phyloP scores from a whole-genome alignment of 2,329 filamentous ascomycete species.

The Ceratocystiopsis sp. region DNA sequence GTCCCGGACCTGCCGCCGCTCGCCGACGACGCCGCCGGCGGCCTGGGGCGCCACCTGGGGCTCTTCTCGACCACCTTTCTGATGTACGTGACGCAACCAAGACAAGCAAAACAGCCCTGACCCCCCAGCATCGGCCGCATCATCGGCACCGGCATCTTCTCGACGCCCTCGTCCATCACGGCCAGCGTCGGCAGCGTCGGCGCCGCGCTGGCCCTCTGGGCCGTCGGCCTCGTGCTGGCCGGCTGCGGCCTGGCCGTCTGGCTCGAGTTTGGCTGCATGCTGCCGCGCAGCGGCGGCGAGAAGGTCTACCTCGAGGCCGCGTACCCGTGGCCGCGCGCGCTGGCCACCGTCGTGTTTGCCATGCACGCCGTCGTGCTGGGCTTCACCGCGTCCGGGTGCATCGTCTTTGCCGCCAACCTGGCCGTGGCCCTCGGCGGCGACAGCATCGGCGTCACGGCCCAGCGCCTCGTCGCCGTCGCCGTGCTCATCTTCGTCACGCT shows the following conservation, averaged over 20 bases:
- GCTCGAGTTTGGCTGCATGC: constrained; percentile 45
- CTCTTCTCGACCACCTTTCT: constrained; percentile 9
- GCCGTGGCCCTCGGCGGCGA: constrained; percentile 31
- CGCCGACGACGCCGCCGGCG: background rate
- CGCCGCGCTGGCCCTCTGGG: constrained; percentile 21
- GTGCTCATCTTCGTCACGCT: constrained; percentile 36
- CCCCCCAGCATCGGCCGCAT: constrained; percentile 9
- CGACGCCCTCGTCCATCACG: constrained; percentile 35
- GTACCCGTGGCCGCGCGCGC: constrained; percentile 38
- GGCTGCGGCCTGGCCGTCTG: constrained; percentile 43
- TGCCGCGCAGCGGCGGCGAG: constrained; percentile 44
- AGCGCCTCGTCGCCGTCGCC: constrained; percentile 37
- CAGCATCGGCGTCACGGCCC: constrained; percentile 33
- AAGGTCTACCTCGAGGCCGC: constrained; percentile 52
- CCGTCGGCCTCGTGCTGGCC: constrained; percentile 27
- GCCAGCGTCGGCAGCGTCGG: constrained; percentile 34
- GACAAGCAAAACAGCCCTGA: background rate
- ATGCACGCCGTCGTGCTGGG: constrained; percentile 15
- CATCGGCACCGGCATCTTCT: constrained; percentile 27
- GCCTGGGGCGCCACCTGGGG: constrained; percentile 8
- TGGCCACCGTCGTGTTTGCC: constrained; percentile 42
- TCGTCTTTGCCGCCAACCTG: constrained; percentile 19
- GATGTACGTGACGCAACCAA: constrained; percentile 2
- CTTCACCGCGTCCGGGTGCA: constrained; percentile 10
- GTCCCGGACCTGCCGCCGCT: constrained; percentile 1